These are phyloP conservation scores for Trypanosoma congolense DNA, from an alignment of 208 protist genomes.

Conservation along the genomic window DNA sequence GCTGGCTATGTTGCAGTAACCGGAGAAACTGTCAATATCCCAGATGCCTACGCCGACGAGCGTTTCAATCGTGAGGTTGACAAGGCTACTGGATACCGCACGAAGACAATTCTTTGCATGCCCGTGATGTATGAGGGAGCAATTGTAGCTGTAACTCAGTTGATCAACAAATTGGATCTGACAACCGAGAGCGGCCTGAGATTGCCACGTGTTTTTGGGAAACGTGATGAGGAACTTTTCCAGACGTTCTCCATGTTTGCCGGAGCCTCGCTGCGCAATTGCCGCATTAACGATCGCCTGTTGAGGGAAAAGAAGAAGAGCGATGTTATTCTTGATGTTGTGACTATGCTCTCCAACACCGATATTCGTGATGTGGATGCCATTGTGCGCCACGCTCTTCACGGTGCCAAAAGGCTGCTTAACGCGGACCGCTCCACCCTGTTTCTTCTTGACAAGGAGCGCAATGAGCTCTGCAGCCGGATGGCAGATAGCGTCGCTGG, in stretches of 20 bases:
- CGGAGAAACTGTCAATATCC: conserved; percentile 56
- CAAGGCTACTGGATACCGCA: conserved; percentile 63
- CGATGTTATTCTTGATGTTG: conserved; percentile 63
- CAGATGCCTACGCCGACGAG: conserved; percentile 62
- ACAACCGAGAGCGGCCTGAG: conserved; percentile 48
- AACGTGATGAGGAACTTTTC: conserved; percentile 65
- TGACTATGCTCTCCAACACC: conserved; percentile 66
- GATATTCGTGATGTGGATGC: conserved; percentile 70
- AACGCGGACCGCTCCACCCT: conserved; percentile 64
- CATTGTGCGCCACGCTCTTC: conserved; percentile 63
- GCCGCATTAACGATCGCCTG: conserved; percentile 58
- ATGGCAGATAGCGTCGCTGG: conserved; percentile 60
- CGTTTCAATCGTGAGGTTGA: conserved; percentile 68
- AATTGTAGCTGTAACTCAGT: conserved; percentile 69
- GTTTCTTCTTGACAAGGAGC: conserved; percentile 80
- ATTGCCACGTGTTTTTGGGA: conserved; percentile 41
- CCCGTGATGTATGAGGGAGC: conserved; percentile 60
- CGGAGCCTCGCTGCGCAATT: conserved; percentile 64
- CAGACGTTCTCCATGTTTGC: conserved; percentile 70
- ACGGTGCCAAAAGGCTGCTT: conserved; percentile 67
- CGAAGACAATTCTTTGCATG: conserved; percentile 68
- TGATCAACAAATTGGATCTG: conserved; percentile 75
- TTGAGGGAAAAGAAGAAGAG: conserved; percentile 64
- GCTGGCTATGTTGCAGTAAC: conserved; percentile 58
- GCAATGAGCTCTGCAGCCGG: conserved; percentile 72